Conservation (phyloP, 495 filamentous ascomycete species). For the Penicillium taxi region DNA sequence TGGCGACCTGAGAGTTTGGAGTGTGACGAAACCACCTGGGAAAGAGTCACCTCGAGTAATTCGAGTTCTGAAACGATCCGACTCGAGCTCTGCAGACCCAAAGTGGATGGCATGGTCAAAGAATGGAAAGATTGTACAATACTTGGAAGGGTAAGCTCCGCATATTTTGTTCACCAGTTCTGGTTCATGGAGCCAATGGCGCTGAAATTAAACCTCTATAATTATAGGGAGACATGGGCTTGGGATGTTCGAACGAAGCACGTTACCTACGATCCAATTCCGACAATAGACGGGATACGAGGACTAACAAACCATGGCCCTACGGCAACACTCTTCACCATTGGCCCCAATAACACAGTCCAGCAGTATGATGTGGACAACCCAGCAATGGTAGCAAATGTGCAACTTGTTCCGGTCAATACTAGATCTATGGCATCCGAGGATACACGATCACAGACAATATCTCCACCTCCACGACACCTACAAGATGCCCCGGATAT, state of each 20-base stretch:
- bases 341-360: conserved; percentile 77
- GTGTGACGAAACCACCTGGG: conserved; percentile 75
- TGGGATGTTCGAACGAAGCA: conserved; percentile 98
- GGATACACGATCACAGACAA: conserved; percentile 34
- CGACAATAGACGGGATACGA: conserved; percentile 71
- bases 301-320: conserved; percentile 85
- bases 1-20: conserved; percentile 95
- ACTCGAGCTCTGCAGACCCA: conserved; percentile 60
- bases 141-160: conserved; percentile 72
- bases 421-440: conserved; percentile 75
- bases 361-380: conserved; percentile 93
- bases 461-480: conserved; percentile 24
- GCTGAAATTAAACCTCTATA: neutral
- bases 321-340: conserved; percentile 83
- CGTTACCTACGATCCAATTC: conserved; percentile 78
- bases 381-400: conserved; percentile 69
- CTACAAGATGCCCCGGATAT: conserved; percentile 33
- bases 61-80: conserved; percentile 71
- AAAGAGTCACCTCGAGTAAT: conserved; percentile 77
- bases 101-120: conserved; percentile 99
- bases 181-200: neutral
- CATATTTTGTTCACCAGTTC: too few relatives aligned
- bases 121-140: conserved; percentile 92
- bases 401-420: conserved; percentile 70
- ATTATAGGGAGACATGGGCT: conserved; percentile 71